Conservation (phyloP, 2,329 filamentous ascomycete genomes). For the Cyclaneusma minus region DNA sequence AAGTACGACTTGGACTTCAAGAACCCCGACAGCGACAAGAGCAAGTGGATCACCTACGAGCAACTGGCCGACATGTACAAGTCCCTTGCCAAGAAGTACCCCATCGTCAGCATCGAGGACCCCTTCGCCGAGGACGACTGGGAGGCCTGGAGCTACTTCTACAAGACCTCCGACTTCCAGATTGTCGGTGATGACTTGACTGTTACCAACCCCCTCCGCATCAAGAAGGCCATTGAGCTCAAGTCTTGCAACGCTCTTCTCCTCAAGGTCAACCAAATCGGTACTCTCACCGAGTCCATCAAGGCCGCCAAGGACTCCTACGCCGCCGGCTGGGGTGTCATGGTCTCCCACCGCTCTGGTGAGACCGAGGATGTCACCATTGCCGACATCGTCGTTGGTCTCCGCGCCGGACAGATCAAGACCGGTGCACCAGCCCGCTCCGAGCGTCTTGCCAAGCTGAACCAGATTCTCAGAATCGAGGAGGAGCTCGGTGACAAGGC, state of each 20-base stretch:
- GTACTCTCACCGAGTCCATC: conserved; percentile 96
- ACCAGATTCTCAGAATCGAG: conserved; percentile 98
- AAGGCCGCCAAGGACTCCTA: conserved; percentile 98
- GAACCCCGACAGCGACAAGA: conserved; percentile 92
- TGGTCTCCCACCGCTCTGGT: conserved; percentile 98
- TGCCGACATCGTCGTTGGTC: conserved; percentile 91
- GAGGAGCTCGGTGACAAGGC: conserved; percentile 92
- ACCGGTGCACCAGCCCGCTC: conserved; percentile 91
- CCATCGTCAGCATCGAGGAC: conserved; percentile 97
- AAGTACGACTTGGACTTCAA: conserved; percentile 99
- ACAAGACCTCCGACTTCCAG: conserved; percentile 97
- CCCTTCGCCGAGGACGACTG: conserved; percentile 99
- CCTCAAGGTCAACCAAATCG: conserved; percentile 99
- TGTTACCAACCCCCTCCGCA: conserved; percentile 95
- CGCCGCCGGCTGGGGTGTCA: conserved; percentile 91
- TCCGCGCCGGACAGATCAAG: conserved; percentile 97
- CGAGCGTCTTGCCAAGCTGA: conserved; percentile 98
- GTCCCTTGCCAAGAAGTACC: conserved; percentile 81
- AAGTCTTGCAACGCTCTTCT: conserved; percentile 98
- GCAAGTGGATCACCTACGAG: conserved; percentile 98
- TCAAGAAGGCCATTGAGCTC: conserved; percentile 98
- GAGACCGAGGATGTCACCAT: conserved; percentile 99
- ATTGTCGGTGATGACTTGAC: conserved; percentile 97
- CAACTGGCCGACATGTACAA: conserved; percentile 88
- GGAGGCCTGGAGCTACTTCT: conserved; percentile 99